phyloP scores from a whole-genome alignment of 2,329 filamentous ascomycete species.

The Colletotrichum sp. region DNA sequence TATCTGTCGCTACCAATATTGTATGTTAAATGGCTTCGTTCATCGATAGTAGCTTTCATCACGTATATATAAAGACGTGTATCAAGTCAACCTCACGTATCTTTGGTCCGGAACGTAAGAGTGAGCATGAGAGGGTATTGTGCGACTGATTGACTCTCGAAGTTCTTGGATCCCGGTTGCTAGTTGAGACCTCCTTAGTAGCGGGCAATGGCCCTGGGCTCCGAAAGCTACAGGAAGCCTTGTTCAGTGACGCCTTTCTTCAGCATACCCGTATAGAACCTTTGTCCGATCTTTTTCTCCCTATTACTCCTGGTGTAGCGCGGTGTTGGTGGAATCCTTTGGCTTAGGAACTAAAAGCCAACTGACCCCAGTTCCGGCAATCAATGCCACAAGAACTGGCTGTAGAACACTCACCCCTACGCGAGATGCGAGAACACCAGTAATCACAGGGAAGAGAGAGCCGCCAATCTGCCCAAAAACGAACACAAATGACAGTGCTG shows the following conservation, averaged over 20 bases:
- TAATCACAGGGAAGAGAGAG: slow-evolving; percentile 59
- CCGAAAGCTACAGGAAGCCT: fast-evolving
- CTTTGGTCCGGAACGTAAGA: background rate
- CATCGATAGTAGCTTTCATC: background rate
- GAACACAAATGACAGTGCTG: slow-evolving; percentile 55
- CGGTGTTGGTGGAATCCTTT: slow-evolving; percentile 33
- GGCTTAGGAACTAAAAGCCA: slow-evolving; percentile 51
- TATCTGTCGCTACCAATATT: background rate
- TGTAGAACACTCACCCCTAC: slow-evolving; percentile 54
- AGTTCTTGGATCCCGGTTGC: fast-evolving
- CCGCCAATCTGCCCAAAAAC: slow-evolving; percentile 62
- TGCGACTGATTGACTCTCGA: fast-evolving
- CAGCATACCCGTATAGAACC: fast-evolving
- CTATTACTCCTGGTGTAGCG: slow-evolving; percentile 38
- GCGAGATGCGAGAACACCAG: slow-evolving; percentile 52
- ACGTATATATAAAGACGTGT: background rate
- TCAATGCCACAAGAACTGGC: slow-evolving; percentile 54
- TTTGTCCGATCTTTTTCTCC: background rate
- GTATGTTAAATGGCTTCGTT: background rate
- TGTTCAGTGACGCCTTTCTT: background rate
- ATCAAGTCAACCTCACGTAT: fast-evolving
- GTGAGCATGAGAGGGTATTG: fast-evolving
- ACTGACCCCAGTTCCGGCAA: slow-evolving; percentile 48
- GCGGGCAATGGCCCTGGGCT: too few relatives aligned
- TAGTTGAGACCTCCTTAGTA: background rate